These are phyloP conservation scores for Thielaviopsis cerberus DNA, from an alignment of 2,329 filamentous ascomycete species.

Conservation along the genomic window DNA sequence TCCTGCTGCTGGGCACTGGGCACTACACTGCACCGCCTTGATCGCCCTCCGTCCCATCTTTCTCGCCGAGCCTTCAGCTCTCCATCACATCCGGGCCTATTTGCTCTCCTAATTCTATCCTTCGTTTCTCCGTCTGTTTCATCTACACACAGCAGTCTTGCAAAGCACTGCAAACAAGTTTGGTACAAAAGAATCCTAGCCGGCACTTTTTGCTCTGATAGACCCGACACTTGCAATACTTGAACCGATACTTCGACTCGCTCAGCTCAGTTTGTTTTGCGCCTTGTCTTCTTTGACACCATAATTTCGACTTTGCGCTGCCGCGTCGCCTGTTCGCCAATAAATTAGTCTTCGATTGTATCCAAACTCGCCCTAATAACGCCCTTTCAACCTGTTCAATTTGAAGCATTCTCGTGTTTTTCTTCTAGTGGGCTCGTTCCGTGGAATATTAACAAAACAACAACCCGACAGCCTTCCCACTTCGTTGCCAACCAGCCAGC, in stretches of 20 bases:
- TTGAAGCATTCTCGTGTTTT: neutral
- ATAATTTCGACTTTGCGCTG: neutral
- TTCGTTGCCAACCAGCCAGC: neutral
- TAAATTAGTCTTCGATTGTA: too few species aligned
- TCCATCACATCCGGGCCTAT: too few species aligned
- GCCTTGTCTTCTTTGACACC: conserved; percentile 11
- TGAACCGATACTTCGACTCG: neutral
- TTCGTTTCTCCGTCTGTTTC: neutral
- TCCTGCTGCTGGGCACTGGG: neutral
- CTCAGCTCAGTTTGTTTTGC: conserved; percentile 5
- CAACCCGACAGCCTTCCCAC: neutral
- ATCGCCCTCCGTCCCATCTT: neutral
- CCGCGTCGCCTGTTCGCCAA: neutral
- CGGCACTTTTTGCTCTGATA: neutral
- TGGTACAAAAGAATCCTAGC: neutral
- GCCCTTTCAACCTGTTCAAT: neutral
- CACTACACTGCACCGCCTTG: neutral
- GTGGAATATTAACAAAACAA: neutral
- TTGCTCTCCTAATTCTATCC: too few species aligned
- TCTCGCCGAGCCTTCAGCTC: neutral
- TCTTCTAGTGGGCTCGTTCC: neutral
- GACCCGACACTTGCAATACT: too few species aligned
- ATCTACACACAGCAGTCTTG: conserved; percentile 1
- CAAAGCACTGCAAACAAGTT: neutral
- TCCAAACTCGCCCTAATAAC: neutral